Evolutionary conservation across 2,329 filamentous ascomycete genomes (phyloP).

Genomic region (Fusarium coffeatum): DNA sequence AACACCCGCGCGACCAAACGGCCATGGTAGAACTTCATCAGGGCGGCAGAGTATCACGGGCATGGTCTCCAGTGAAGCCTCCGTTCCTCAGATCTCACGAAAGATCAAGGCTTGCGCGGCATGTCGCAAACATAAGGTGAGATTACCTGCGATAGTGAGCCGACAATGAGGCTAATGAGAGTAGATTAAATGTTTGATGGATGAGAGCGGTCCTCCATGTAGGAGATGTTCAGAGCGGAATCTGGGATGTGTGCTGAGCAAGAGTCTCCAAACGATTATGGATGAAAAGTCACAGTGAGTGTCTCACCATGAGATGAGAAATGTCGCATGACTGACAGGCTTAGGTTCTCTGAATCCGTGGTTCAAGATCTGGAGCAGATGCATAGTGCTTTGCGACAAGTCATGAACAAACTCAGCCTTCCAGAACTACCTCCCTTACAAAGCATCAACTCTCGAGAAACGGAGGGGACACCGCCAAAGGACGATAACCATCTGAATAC

Average conservation of each 20-base stretch:
- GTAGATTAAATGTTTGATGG: conserved; percentile 58
- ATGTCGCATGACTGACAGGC: neutral
- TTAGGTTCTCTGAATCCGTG: conserved; percentile 33
- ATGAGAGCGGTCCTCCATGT: conserved; percentile 54
- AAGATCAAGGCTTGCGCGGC: conserved; percentile 57
- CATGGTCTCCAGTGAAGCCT: conserved; percentile 27
- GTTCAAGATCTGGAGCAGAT: conserved; percentile 45
- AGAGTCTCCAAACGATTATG: conserved; percentile 57
- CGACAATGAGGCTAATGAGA: neutral
- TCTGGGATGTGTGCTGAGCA: conserved; percentile 54
- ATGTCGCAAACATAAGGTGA: conserved; percentile 56
- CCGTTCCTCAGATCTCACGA: conserved; percentile 52
- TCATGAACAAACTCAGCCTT: conserved; percentile 43
- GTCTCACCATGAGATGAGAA: accelerated
- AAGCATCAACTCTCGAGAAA: conserved; percentile 35
- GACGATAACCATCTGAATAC: conserved; percentile 31
- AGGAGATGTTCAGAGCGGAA: conserved; percentile 53
- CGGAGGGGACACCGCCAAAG: conserved; percentile 41
- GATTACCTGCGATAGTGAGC: neutral
- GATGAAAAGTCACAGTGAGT: conserved; percentile 55
- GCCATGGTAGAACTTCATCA: conserved; percentile 32
- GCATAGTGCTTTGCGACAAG: conserved; percentile 41
- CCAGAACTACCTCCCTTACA: conserved; percentile 43
- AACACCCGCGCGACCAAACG: conserved; percentile 30
- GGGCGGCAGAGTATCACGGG: conserved; percentile 37